phyloP scores from a whole-genome alignment of 768 basidiomycete species.

The Fomitopsis serialis region DNA sequence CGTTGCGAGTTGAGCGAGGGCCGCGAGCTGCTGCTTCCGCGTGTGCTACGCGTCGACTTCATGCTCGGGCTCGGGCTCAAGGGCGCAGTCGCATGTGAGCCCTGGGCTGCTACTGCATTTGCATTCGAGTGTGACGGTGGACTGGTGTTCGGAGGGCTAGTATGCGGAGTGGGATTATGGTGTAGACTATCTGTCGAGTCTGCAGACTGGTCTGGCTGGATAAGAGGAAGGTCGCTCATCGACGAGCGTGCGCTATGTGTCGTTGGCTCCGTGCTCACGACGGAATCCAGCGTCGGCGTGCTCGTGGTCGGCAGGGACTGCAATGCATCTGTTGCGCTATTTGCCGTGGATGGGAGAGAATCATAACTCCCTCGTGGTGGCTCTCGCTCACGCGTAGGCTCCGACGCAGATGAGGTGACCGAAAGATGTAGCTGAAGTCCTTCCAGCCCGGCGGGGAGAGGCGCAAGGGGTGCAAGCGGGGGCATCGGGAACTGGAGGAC shows the following conservation, averaged over 20 bases:
- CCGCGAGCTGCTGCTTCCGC: not conserved
- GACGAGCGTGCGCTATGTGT: not conserved
- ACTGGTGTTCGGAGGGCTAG: not conserved
- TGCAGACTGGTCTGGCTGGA: not conserved
- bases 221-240: not conserved
- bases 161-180: not conserved
- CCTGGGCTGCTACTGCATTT: not conserved
- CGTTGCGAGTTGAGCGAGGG: not conserved
- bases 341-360: not conserved
- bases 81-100: not conserved
- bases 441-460: constrained; percentile 23
- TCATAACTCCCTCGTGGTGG: not conserved
- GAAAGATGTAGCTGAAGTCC: not conserved
- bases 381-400: not conserved
- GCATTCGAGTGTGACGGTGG: not conserved
- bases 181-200: not conserved
- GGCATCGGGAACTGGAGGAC: constrained; percentile 65
- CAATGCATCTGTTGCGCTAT: not conserved
- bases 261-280: not conserved
- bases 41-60: not conserved
- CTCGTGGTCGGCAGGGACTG: not conserved
- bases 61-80: not conserved
- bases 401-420: not conserved
- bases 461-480: constrained; percentile 57
- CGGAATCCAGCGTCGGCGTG: too few relatives aligned